A percentile compares a stretch with the other conserved stretches of the same genome.
Evolutionary conservation across 345 rosid genomes (phyloP).

Genomic region (Gossypium turneri): DNA sequence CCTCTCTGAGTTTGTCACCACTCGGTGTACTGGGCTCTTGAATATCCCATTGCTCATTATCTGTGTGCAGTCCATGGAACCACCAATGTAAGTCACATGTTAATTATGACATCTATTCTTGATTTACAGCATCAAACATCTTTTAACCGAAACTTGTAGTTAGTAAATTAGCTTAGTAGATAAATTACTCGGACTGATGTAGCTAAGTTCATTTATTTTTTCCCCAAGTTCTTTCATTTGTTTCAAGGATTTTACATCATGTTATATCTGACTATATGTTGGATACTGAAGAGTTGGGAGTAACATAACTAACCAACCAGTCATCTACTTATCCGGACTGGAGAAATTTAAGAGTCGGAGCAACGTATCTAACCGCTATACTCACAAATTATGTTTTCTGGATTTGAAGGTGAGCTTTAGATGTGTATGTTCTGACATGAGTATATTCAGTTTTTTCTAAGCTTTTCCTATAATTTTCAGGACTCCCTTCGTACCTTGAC

Average conservation of each 20-base stretch:
- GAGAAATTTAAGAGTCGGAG: no score
- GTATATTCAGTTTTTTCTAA: no score
- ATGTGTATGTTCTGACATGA: no score
- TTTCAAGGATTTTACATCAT: neutral
- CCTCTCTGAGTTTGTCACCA: conserved; percentile 40
- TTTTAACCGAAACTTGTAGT: neutral
- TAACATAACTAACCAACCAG: neutral
- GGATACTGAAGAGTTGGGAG: neutral
- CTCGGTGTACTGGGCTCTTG: conserved; percentile 52
- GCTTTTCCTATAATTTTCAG: no score
- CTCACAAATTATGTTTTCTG: no score
- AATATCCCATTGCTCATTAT: conserved; percentile 61
- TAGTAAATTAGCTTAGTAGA: neutral
- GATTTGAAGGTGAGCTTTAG: no score
- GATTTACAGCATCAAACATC: neutral
- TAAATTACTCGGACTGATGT: neutral
- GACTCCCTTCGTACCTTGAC: no score
- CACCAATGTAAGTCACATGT: conserved; percentile 4
- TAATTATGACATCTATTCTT: neutral
- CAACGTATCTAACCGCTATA: no score
- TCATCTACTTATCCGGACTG: no score
- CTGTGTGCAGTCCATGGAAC: conserved; percentile 20
- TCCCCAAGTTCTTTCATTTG: no score
- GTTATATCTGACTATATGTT: neutral
- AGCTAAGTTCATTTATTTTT: neutral